These are phyloP conservation scores for Apiotrichum porosum DNA, from an alignment of 1,284 basidiomycete species.

Conservation along the genomic window DNA sequence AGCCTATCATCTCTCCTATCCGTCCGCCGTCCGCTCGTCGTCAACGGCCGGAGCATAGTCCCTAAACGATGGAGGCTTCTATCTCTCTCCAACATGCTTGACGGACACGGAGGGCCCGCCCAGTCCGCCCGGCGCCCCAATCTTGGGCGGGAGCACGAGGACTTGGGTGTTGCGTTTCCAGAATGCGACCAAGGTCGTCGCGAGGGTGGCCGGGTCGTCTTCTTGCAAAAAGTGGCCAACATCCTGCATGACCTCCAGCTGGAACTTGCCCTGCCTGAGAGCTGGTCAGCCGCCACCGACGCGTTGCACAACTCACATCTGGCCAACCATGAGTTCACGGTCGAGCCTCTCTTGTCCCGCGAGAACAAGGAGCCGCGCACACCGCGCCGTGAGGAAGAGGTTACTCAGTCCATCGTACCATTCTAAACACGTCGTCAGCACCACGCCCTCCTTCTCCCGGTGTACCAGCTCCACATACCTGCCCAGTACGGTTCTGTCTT, in stretches of 20 bases:
- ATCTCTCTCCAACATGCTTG: slow-evolving; percentile 74
- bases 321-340: slow-evolving; percentile 90
- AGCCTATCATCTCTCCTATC: no score
- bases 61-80: no score
- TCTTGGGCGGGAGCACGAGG: slow-evolving; percentile 52
- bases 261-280: slow-evolving; percentile 78
- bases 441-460: no score
- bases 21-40: no score
- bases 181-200: slow-evolving; percentile 77
- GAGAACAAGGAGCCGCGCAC: slow-evolving; percentile 79
- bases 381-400: slow-evolving; percentile 68
- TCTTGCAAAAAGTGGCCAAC: slow-evolving; percentile 95
- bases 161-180: slow-evolving; percentile 84
- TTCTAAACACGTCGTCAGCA: slow-evolving; percentile 51
- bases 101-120: slow-evolving; percentile 44
- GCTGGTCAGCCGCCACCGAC: background rate
- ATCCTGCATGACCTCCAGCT: slow-evolving; percentile 76
- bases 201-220: slow-evolving; percentile 78
- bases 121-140: slow-evolving; percentile 21
- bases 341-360: slow-evolving; percentile 92
- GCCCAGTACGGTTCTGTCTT: slow-evolving; percentile 86
- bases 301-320: slow-evolving; percentile 59
- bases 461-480: slow-evolving; percentile 59
- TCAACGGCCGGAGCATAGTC: no score
- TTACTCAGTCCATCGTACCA: slow-evolving; percentile 85